These are phyloP conservation scores for Colletotrichum sp. DNA, from an alignment of 2,329 filamentous ascomycete species.

Conservation along the genomic window DNA sequence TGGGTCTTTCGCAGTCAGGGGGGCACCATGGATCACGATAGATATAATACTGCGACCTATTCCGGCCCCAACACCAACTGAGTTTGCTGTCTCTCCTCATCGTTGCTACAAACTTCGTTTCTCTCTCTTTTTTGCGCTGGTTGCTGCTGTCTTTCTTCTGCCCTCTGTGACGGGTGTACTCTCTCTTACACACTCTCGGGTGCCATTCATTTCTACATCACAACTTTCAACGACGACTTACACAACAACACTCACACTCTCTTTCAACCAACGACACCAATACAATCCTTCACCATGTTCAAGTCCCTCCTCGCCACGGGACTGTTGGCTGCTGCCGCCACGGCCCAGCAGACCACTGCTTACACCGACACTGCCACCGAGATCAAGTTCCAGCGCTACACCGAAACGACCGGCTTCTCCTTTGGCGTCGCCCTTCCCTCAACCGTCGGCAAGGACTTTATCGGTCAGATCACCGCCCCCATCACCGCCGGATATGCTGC, in stretches of 20 bases:
- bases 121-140: constrained; percentile 5
- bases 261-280: background rate
- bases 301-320: constrained; percentile 13
- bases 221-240: background rate
- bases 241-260: background rate
- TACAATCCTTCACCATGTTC: constrained; percentile 10
- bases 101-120: background rate
- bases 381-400: constrained; percentile 17
- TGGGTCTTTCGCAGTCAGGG: background rate
- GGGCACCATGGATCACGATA: background rate
- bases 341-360: constrained; percentile 16
- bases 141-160: constrained; percentile 6
- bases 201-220: constrained; percentile 3
- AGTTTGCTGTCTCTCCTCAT: background rate
- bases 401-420: constrained; percentile 4
- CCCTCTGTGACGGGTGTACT: constrained; percentile 20
- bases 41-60: background rate
- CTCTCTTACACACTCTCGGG: constrained; percentile 15
- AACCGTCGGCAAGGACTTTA: constrained; percentile 17
- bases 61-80: background rate
- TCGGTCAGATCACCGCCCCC: constrained; percentile 20
- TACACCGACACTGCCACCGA: constrained; percentile 6
- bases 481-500: constrained; percentile 13
- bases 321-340: constrained; percentile 2
- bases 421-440: constrained; percentile 16